Evolutionary conservation across 2,329 filamentous ascomycete genomes (phyloP).

Genomic region (Neurospora crassa): DNA sequence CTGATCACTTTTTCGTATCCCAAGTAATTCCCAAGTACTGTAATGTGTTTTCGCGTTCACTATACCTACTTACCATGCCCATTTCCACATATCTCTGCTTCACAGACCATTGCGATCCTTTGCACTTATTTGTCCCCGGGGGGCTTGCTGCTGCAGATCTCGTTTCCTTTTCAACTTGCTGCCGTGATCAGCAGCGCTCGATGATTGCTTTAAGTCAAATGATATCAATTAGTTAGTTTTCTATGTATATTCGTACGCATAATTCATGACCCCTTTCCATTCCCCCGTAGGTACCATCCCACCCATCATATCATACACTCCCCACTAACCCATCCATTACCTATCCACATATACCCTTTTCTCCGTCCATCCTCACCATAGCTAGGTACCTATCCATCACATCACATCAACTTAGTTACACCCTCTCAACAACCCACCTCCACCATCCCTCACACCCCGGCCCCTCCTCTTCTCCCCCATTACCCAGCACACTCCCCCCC

Average conservation of each 20-base stretch:
- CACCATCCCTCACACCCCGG: constrained; percentile 79
- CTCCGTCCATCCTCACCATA: neutral
- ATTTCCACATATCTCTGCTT: too few species aligned
- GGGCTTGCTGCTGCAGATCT: too few species aligned
- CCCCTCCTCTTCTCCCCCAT: constrained; percentile 40
- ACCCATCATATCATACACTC: neutral
- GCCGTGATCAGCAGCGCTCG: neutral
- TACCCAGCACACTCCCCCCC: constrained; percentile 57
- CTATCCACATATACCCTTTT: neutral
- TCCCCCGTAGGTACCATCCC: neutral
- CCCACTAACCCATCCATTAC: neutral
- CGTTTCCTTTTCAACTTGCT: neutral
- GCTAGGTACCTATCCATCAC: neutral
- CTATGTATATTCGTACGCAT: neutral
- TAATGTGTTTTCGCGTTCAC: too few species aligned
- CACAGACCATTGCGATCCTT: too few species aligned
- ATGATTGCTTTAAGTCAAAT: neutral
- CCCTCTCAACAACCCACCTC: constrained; percentile 73
- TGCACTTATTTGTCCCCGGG: too few species aligned
- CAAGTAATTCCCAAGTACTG: too few species aligned
- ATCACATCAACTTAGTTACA: constrained; percentile 34
- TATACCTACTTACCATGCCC: too few species aligned
- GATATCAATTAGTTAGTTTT: neutral
- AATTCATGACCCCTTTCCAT: neutral
- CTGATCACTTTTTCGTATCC: too few species aligned